Base-by-base conservation (phyloP, 371 early-diverging fungal genomes). In the Actinomortierella wolfii region DNA sequence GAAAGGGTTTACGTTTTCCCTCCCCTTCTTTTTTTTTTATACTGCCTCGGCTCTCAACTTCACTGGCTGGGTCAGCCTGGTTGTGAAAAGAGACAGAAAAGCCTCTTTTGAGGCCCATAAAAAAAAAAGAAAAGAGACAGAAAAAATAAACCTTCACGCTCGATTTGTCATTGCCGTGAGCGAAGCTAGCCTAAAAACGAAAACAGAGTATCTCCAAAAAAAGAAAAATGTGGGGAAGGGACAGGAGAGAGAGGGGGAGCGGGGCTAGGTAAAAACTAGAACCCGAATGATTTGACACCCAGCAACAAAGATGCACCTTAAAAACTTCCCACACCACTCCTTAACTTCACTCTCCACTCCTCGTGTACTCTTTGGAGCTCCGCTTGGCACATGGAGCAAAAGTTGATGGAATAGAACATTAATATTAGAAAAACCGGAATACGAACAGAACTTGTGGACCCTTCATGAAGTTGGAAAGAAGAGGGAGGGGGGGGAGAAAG, bases 211-310 rank as follows among this genome's bases (percentile, higher is more conserved):
- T 59, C 29, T 59, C 58, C 64, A 45, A 68, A 68, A 68, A 59
- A 63, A 68, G 69, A 63, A 68, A 68, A 68, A n/a, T 68, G 64
- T 68, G 69, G 69, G 60, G 69, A 68, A 68, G 51, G 34, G 39
- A 8, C 15, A 24, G 20, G 24, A 47, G 47, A 20, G 47, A 47
- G 20, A 47, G 47, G 21, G 47, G 21, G 47, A 24, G 47, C 18
- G 21, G 47, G 47, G 47, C 8, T 47, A 34, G 34, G 34, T 11
- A 34, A 34, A 34, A 34, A 34, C 34, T 34, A 34, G 34, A 34
- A 34, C 11, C 34, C 34, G 34, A 34, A 34, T 11, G 7, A 11
- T 34, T 4, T 4, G 34, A n/a, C n/a, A n/a, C n/a, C n/a, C n/a
- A n/a, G n/a, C n/a, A n/a, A n/a, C n/a, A n/a, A n/a, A n/a, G n/a